These are phyloP conservation scores for Arabidopsis hybrid DNA, from an alignment of 441 rosid species.

Conservation along the genomic window DNA sequence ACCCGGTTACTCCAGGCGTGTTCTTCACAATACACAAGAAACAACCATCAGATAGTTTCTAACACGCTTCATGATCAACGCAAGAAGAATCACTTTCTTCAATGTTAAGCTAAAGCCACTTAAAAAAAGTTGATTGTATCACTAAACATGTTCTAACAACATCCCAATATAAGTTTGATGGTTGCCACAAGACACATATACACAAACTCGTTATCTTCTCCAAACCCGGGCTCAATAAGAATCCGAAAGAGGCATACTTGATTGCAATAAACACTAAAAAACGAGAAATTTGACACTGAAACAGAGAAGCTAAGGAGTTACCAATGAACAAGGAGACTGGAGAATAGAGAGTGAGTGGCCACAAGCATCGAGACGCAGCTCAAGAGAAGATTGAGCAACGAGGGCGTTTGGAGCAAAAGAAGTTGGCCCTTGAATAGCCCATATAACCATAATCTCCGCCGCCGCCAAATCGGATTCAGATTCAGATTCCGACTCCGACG, in stretches of 20 bases:
- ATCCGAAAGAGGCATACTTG: not conserved
- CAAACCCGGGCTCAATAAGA: not conserved
- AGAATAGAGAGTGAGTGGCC: conserved; percentile 81
- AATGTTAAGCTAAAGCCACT: not conserved
- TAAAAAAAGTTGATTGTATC: conserved; percentile 1
- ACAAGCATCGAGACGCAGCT: conserved; percentile 80
- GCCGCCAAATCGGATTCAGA: conserved; percentile 66
- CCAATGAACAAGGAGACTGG: conserved; percentile 94
- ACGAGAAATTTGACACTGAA: not conserved
- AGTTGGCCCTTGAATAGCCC: conserved; percentile 94
- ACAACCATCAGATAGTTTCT: conserved; percentile 2
- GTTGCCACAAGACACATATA: not conserved
- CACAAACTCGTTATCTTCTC: conserved; percentile 1
- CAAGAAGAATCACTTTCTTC: conserved; percentile 4
- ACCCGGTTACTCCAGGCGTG: conserved; percentile 91
- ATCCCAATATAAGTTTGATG: not conserved
- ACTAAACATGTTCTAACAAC: not conserved
- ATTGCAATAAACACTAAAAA: not conserved
- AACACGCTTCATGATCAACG: not conserved
- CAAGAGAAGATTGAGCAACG: conserved; percentile 82
- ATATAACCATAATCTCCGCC: conserved; percentile 84
- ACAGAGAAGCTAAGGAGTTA: conserved; percentile 28
- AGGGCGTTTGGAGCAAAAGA: conserved; percentile 72
- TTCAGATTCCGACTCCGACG: conserved; percentile 42
- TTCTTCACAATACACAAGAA: conserved; percentile 48